Percentiles rank a stretch among this genome's conserved stretches.
Conservation (phyloP, 352 stramenopile genomes). For the Pythium phragmiticola region DNA sequence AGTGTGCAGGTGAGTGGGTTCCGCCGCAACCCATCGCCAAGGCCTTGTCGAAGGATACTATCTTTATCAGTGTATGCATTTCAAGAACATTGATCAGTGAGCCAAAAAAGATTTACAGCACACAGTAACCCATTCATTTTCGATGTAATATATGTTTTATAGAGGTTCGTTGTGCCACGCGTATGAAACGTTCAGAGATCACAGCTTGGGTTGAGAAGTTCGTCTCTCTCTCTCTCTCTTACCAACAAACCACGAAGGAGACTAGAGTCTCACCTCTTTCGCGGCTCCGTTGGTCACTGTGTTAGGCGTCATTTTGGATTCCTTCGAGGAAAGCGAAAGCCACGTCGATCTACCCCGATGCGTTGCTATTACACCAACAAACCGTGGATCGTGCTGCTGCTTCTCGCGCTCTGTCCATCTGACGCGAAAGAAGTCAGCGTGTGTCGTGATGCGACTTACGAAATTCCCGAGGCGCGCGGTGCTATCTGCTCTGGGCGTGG, state of each 20-base stretch:
- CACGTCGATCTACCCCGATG: too few relatives aligned
- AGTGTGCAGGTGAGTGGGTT: too few relatives aligned
- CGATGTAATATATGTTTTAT: too few relatives aligned
- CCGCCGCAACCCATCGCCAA: too few relatives aligned
- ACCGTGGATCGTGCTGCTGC: neutral
- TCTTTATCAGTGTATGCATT: neutral
- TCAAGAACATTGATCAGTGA: neutral
- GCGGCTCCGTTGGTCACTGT: too few relatives aligned
- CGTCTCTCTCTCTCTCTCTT: too few relatives aligned
- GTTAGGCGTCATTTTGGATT: too few relatives aligned
- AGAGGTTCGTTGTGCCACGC: neutral
- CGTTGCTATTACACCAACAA: neutral
- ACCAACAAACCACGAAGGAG: too few relatives aligned
- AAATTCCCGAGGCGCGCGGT: slow-evolving; percentile 23
- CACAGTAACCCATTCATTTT: too few relatives aligned
- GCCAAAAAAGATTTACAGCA: too few relatives aligned
- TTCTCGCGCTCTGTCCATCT: neutral
- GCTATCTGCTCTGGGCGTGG: slow-evolving; percentile 32
- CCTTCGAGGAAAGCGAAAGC: too few relatives aligned
- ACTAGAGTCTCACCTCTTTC: too few relatives aligned
- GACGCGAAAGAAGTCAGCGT: slow-evolving; percentile 19
- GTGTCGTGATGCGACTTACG: slow-evolving; percentile 37
- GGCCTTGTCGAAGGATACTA: neutral
- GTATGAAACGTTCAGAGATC: neutral
- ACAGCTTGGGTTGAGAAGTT: neutral